Conservation (phyloP, 441 rosid species). For the Pelargonium hybrid region DNA sequence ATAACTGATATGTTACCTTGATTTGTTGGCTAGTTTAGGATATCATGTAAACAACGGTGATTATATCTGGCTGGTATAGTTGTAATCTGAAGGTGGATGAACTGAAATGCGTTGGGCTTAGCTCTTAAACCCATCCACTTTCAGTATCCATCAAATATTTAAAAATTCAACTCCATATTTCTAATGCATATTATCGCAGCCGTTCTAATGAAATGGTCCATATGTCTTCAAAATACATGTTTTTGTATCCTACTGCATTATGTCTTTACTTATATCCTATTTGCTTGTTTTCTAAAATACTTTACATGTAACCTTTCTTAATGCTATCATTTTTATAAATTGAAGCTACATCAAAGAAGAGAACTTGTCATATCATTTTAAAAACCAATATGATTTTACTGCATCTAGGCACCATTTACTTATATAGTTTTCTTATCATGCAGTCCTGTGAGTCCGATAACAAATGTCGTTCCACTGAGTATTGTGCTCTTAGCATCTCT, state of each 20-base stretch:
- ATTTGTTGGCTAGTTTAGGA: neutral
- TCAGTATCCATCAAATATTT: neutral
- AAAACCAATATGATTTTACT: neutral
- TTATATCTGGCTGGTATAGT: neutral
- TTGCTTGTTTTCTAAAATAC: neutral
- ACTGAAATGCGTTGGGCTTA: neutral
- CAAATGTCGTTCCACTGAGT: constrained; percentile 80
- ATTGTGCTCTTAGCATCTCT: constrained; percentile 97
- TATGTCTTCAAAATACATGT: neutral
- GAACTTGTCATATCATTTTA: neutral
- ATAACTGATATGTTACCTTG: neutral
- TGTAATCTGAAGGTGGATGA: neutral
- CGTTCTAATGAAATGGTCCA: neutral
- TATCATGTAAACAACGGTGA: neutral
- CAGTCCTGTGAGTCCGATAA: constrained; percentile 97
- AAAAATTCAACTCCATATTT: neutral
- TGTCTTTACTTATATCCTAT: neutral
- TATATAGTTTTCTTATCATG: constrained; percentile 26
- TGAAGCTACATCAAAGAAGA: neutral
- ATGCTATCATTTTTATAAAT: neutral
- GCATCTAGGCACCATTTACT: constrained; percentile 2
- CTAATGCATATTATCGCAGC: neutral
- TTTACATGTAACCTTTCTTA: neutral
- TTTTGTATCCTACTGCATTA: neutral
- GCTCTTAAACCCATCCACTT: neutral